Base-by-base conservation (phyloP, 1,284 basidiomycete genomes). In the Phylloboletellus chloephorus region DNA sequence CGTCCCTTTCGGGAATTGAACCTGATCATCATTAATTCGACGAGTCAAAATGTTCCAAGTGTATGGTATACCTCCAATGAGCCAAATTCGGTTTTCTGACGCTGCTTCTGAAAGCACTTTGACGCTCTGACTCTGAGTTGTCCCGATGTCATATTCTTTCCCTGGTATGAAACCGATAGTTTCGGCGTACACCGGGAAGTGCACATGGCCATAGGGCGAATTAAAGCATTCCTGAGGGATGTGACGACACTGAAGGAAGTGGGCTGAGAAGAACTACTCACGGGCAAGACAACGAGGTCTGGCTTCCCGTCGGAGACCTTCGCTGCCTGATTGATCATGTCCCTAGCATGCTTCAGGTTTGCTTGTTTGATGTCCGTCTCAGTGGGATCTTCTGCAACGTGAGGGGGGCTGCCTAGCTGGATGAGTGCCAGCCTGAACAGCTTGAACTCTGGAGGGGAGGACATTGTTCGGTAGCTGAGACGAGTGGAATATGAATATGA, bases 211-310 rank as follows among this genome's bases (percentile, higher is more conserved):
- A 57, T 98, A 98, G 0, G 94, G 93, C 10, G 90, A 94, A 65
- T 98, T 98, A 73, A 98, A 99, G 68, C 92, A 92, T 75, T 98
- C 95, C 82, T 94, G 54, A 16, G 37, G 31, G 28, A 11, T 16
- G 17, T 21, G 32, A 31, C 13, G 28, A 40, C 48, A 34, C 21
- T 8, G 5, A 13, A 31, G 12, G 7, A 24, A 25, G 13, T 13
- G 23, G 16, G n/a, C 22, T 25, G 8, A 39, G 15, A 21, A 15
- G n/a, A 30, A 10, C 16, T 17, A 10, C 79, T 46, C 51, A 88
- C 92, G 3, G 96, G 95, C 28, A 98, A 69, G 11, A 96, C 90
- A 49, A 97, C 79, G 12, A 97, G 60, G 54, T 91, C 76, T 22
- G 90, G 86, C 60, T 79, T 84, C 23, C 38, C 46, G 37, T 69